Conservation (phyloP, 2,329 filamentous ascomycete species). For the Teratosphaeria gauchensis region DNA sequence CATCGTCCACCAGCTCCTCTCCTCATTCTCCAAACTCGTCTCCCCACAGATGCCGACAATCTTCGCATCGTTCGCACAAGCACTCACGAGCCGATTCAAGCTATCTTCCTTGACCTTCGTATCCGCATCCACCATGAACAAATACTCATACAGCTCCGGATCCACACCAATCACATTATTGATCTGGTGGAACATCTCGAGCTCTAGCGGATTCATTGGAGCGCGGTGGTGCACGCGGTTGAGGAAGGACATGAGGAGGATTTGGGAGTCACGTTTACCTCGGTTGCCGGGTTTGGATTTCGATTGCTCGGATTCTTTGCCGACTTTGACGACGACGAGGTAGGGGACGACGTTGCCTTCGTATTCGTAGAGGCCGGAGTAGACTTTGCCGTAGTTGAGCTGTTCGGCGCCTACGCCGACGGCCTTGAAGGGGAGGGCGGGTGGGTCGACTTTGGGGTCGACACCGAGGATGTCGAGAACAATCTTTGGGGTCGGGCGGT, state of each 20-base stretch:
- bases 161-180: slow-evolving; percentile 99
- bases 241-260: slow-evolving; percentile 91
- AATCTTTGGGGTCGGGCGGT: slow-evolving; percentile 93
- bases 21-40: slow-evolving; percentile 90
- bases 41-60: slow-evolving; percentile 97
- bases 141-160: slow-evolving; percentile 91
- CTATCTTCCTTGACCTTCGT: slow-evolving; percentile 89
- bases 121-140: slow-evolving; percentile 96
- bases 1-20: slow-evolving; percentile 97
- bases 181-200: slow-evolving; percentile 98
- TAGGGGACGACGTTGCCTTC: slow-evolving; percentile 98
- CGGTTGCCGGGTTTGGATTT: slow-evolving; percentile 94
- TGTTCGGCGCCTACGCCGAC: slow-evolving; percentile 82
- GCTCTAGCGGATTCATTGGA: slow-evolving; percentile 88
- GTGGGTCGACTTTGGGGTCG: slow-evolving; percentile 91
- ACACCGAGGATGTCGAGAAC: slow-evolving; percentile 95
- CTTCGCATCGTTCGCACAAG: slow-evolving; percentile 86
- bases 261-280: slow-evolving; percentile 96
- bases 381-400: slow-evolving; percentile 97
- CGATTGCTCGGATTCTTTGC: slow-evolving; percentile 86
- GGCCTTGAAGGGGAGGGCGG: slow-evolving; percentile 86
- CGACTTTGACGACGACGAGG: slow-evolving; percentile 89
- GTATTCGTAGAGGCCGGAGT: slow-evolving; percentile 93
- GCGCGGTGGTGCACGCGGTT: slow-evolving; percentile 93
- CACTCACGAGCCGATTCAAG: slow-evolving; percentile 81